Evolutionary conservation across 1,284 basidiomycete species (phyloP).

Genomic region (Paramarasmius palmivorus): DNA sequence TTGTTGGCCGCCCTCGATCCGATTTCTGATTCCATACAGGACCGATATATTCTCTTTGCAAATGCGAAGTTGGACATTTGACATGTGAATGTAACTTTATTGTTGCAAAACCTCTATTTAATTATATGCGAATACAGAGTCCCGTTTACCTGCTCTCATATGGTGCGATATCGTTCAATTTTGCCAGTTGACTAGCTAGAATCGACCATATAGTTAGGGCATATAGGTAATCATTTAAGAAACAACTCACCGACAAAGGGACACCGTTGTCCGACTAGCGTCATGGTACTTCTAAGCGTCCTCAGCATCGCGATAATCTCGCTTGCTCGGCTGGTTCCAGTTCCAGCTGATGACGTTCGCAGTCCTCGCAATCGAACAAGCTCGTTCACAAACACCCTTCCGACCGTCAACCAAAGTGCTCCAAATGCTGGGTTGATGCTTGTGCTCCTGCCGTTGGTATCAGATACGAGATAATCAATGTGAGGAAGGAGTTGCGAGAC

Average conservation of each 20-base stretch:
- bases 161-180: no score
- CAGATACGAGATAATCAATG: neutral
- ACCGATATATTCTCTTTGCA: no score
- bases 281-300: slow-evolving; percentile 12
- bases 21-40: no score
- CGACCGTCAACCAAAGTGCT: slow-evolving; percentile 10
- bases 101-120: no score
- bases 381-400: slow-evolving; percentile 12
- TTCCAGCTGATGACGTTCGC: neutral
- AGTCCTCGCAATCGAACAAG: slow-evolving; percentile 1
- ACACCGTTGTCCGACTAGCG: slow-evolving; percentile 3
- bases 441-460: neutral
- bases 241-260: slow-evolving; percentile 13
- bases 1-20: no score
- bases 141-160: no score
- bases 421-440: slow-evolving; percentile 9
- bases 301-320: slow-evolving; percentile 9
- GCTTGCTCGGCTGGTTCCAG: neutral
- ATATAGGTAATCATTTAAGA: no score
- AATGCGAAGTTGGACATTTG: no score
- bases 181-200: no score
- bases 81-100: no score
- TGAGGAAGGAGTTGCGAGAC: slow-evolving; percentile 7
- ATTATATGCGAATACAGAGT: no score
- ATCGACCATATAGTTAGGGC: no score